Percentiles rank a stretch among this genome's conserved stretches.
These are phyloP conservation scores for Quercus phellos DNA, from an alignment of 331 rosid genomes.

Conservation along the genomic window DNA sequence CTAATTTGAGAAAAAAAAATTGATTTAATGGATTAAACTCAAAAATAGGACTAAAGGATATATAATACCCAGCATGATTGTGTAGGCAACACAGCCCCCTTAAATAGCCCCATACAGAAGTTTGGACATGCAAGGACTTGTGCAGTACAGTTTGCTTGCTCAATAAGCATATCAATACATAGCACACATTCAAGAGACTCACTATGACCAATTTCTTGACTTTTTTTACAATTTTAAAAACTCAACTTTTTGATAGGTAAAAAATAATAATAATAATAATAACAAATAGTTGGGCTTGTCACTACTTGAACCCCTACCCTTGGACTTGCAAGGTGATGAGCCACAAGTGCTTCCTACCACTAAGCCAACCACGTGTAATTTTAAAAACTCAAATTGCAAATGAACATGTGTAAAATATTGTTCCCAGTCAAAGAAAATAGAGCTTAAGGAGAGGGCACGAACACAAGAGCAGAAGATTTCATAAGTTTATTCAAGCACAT, in stretches of 20 bases:
- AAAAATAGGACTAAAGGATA: neutral
- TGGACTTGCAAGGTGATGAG: too few species aligned
- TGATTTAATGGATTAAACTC: neutral
- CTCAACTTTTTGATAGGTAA: neutral
- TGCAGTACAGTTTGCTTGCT: neutral
- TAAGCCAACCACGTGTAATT: neutral
- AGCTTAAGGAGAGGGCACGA: neutral
- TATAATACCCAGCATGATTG: neutral
- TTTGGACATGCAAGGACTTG: neutral
- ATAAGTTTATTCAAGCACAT: too few species aligned
- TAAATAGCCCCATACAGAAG: neutral
- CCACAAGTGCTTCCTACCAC: too few species aligned
- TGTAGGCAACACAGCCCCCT: neutral
- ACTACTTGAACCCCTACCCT: too few species aligned
- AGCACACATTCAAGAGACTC: neutral
- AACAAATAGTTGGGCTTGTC: too few species aligned
- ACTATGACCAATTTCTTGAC: neutral
- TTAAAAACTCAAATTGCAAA: neutral
- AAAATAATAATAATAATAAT: too few species aligned
- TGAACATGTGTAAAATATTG: neutral
- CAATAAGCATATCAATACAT: neutral
- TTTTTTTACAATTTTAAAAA: neutral
- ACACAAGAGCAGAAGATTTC: too few species aligned
- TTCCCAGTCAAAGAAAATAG: neutral
- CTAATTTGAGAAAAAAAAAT: neutral